A percentile compares a stretch with the other conserved stretches of the same genome.
Evolutionary conservation across 2,329 filamentous ascomycete species (phyloP).

Genomic region (Didymella segeticola): DNA sequence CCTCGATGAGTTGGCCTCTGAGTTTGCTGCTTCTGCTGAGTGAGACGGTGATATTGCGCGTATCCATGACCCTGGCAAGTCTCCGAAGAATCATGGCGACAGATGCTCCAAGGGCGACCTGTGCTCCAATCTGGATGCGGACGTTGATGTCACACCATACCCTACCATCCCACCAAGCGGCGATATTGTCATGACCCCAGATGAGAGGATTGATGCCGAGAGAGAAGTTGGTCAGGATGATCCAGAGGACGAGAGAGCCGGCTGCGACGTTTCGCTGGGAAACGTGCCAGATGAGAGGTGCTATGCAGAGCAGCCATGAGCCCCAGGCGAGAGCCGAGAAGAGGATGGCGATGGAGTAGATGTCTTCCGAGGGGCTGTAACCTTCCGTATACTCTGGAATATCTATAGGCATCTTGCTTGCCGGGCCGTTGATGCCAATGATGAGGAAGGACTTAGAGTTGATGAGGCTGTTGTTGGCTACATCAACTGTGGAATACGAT

Average conservation of each 20-base stretch:
- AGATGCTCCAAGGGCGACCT: conserved; percentile 60
- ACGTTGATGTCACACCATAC: conserved; percentile 70
- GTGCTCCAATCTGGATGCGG: conserved; percentile 62
- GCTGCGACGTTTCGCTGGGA: conserved; percentile 67
- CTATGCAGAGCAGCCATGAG: conserved; percentile 60
- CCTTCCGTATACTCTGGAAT: background rate
- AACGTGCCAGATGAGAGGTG: conserved; percentile 66
- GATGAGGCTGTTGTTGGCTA: background rate
- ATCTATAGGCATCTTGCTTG: background rate
- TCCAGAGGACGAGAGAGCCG: conserved; percentile 63
- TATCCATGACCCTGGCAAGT: conserved; percentile 67
- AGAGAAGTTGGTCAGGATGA: conserved; percentile 63
- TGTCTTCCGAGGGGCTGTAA: conserved; percentile 6
- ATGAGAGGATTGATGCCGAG: conserved; percentile 68
- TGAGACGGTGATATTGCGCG: conserved; percentile 60
- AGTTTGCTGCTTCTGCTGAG: conserved; percentile 58
- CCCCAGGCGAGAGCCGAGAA: conserved; percentile 60
- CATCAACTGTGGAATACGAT: background rate
- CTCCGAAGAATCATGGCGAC: conserved; percentile 66
- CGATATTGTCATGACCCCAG: conserved; percentile 66
- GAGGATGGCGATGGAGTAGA: conserved; percentile 47
- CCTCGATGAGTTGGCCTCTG: conserved; percentile 58
- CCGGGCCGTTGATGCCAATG: background rate
- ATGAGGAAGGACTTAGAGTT: background rate
- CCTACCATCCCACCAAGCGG: conserved; percentile 63